Base-by-base conservation (phyloP, 805 yeast species). In the Pichia manshurica region DNA sequence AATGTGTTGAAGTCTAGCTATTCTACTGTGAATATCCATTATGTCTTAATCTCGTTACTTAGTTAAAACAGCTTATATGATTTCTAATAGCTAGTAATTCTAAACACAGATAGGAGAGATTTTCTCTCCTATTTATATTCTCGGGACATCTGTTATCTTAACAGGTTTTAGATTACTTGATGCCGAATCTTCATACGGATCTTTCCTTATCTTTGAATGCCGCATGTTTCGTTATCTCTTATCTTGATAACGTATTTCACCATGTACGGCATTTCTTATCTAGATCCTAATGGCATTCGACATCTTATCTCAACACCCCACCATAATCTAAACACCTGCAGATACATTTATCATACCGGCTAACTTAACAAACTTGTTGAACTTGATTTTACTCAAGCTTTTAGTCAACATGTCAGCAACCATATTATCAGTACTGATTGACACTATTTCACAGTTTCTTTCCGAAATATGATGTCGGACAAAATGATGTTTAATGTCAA, bases 401-500 rank as follows among this genome's bases (percentile, higher is more conserved):
- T 41, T 43, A 25, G 29, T 25, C 29, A 25, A 25, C 29, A 25
- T 25, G 29, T 38, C 31, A 21, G 41, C 28, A 19, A 38, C 28
- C 34, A 34, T 43, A 28, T 43, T 37, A 13, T 43, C 36, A 3
- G 46, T 43, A 13, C 16, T 25, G 12, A 37, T 37, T 7, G 46
- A 36, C 7, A 43, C 40, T 16, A 36, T 10, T 36, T 36, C 16
- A 37, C 34, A 43, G 10, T 29, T 17, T 13, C 19, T 35, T 21
- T 22, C 41, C 20, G 25, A 19, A 12, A 43, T n/a, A 25, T 43
- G 35, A 12, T 35, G 28, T 36, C 41, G 28, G 29, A 36, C 25
- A 29, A 43, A 43, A 16, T 36, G 46, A 43, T 43, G 41, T 10
- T 25, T 45, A 32, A 37, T 28, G 29, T 37, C 42, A 31, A 45